phyloP scores from a whole-genome alignment of 805 yeast species.

The Barnettozyma populi region DNA sequence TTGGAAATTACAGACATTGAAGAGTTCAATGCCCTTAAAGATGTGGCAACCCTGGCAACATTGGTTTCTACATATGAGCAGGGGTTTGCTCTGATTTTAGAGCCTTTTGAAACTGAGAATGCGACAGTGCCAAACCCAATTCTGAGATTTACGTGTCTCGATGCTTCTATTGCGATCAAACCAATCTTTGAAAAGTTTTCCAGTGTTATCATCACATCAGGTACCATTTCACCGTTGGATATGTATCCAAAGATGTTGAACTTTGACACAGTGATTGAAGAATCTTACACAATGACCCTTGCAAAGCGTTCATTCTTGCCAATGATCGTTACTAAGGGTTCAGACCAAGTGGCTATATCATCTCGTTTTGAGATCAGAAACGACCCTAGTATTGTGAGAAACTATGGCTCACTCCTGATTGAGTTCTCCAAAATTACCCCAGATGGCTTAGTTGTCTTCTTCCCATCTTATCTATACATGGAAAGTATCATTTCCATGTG shows the following conservation, averaged over 20 bases:
- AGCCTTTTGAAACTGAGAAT: slow-evolving; percentile 93
- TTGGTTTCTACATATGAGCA: slow-evolving; percentile 90
- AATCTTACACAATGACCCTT: slow-evolving; percentile 93
- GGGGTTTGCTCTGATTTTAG: slow-evolving; percentile 87
- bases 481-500: slow-evolving; percentile 97
- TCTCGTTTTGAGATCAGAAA: slow-evolving; percentile 95
- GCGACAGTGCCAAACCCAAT: slow-evolving; percentile 96
- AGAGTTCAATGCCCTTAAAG: slow-evolving; percentile 88
- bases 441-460: slow-evolving; percentile 96
- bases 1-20: slow-evolving; percentile 84
- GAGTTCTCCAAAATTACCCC: slow-evolving; percentile 96
- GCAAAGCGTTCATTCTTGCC: slow-evolving; percentile 92
- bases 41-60: slow-evolving; percentile 95
- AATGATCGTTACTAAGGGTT: slow-evolving; percentile 92
- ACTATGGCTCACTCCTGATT: slow-evolving; percentile 86
- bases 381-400: slow-evolving; percentile 96
- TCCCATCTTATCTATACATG: slow-evolving; percentile 96
- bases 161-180: slow-evolving; percentile 95
- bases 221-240: slow-evolving; percentile 96
- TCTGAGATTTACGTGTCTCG: slow-evolving; percentile 86
- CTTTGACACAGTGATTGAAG: slow-evolving; percentile 89
- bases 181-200: slow-evolving; percentile 93
- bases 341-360: slow-evolving; percentile 95
- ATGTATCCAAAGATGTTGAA: slow-evolving; percentile 98
- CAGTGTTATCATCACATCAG: slow-evolving; percentile 92